These are phyloP conservation scores for Macrolepiota fuliginosa DNA, from an alignment of 768 basidiomycete species.

Conservation along the genomic window DNA sequence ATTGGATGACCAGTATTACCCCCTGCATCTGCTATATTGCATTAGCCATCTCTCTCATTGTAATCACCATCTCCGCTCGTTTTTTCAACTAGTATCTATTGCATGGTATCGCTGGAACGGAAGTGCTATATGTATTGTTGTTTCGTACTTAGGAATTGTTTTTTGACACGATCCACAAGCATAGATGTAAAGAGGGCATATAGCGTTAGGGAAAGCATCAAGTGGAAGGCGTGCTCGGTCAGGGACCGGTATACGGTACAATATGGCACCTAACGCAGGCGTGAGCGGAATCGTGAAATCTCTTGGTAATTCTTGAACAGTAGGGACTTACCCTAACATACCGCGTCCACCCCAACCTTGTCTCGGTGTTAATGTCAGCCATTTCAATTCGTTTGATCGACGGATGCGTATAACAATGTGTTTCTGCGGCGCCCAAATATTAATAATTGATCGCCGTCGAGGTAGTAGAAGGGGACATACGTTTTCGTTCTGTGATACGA, in stretches of 20 bases:
- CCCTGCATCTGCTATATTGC: not conserved
- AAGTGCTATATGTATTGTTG: conserved; percentile 6
- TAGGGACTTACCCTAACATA: conserved; percentile 65
- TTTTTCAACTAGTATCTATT: conserved; percentile 6
- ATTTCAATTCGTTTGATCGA: conserved; percentile 43
- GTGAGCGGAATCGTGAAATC: not conserved
- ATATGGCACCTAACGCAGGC: conserved; percentile 16
- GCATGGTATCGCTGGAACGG: conserved; percentile 1
- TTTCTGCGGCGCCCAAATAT: conserved; percentile 36
- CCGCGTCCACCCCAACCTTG: conserved; percentile 89
- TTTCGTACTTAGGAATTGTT: not conserved
- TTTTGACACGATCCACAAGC: not conserved
- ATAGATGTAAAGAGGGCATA: not conserved
- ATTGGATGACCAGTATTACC: not conserved
- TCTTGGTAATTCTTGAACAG: not conserved
- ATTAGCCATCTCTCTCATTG: conserved; percentile 7
- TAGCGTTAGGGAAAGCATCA: not conserved
- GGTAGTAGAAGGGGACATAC: conserved; percentile 38
- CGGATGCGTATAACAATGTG: conserved; percentile 57
- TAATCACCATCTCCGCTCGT: conserved; percentile 11
- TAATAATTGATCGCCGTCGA: not conserved
- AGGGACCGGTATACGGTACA: conserved; percentile 11
- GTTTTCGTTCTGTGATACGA: conserved; percentile 80
- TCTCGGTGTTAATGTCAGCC: conserved; percentile 61
- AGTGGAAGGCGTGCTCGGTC: conserved; percentile 6